phyloP scores from a whole-genome alignment of 2,329 filamentous ascomycete species.

The Trichoderma aggressivum region DNA sequence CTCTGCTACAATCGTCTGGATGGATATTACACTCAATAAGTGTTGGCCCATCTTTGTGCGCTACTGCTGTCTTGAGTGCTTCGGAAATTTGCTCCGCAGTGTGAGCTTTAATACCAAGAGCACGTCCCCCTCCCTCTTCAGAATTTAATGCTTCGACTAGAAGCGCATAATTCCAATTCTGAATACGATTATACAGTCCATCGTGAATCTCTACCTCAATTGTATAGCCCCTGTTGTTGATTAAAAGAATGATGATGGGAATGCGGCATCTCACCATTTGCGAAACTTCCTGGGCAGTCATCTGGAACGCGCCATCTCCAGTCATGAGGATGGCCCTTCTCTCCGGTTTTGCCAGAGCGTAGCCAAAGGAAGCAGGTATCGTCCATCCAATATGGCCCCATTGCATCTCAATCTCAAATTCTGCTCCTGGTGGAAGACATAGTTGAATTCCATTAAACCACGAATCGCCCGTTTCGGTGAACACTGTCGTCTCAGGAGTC shows the following conservation, averaged over 20 bases:
- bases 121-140: not conserved
- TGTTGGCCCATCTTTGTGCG: not conserved
- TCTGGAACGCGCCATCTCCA: constrained; percentile 21
- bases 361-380: constrained; percentile 19
- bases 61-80: not conserved
- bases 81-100: not conserved
- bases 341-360: not conserved
- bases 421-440: constrained; percentile 12
- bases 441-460: constrained; percentile 18
- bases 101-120: not conserved
- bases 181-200: not conserved
- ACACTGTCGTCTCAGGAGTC: not conserved
- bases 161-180: not conserved
- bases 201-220: not conserved
- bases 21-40: not conserved
- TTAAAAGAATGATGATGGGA: constrained; percentile 20
- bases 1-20: not conserved
- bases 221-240: constrained; percentile 6
- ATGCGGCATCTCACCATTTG: constrained; percentile 20
- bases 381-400: constrained; percentile 21
- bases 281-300: constrained; percentile 20
- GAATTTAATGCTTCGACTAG: not conserved
- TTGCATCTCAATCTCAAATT: constrained; percentile 21
- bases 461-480: not conserved
- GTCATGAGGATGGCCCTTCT: constrained; percentile 12